Evolutionary conservation across 1,139 yeast genomes (phyloP).

Genomic region (Debaryomyces singareniensis): DNA sequence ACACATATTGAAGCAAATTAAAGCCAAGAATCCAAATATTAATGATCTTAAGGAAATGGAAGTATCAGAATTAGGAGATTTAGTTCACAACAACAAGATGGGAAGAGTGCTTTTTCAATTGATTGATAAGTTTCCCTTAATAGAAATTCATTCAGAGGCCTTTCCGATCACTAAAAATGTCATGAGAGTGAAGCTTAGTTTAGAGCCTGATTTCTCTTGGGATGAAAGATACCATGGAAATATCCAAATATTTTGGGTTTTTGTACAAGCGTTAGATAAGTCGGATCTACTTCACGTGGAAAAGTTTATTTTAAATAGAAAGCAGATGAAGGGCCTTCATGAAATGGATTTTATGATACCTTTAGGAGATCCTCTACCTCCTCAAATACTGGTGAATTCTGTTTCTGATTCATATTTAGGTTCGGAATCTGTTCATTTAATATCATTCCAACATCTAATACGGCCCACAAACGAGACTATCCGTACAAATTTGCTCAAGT

Average conservation of each 20-base stretch:
- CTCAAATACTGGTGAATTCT: constrained; percentile 75
- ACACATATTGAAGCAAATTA: constrained; percentile 55
- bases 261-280: constrained; percentile 81
- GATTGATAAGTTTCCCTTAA: constrained; percentile 67
- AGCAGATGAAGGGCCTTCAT: constrained; percentile 52
- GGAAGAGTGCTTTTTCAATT: constrained; percentile 59
- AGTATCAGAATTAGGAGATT: constrained; percentile 75
- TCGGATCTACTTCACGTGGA: constrained; percentile 77
- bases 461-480: constrained; percentile 85
- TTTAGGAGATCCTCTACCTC: constrained; percentile 77
- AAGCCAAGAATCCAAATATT: constrained; percentile 61
- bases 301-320: constrained; percentile 60
- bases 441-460: constrained; percentile 86
- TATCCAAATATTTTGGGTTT: constrained; percentile 85
- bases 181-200: constrained; percentile 65
- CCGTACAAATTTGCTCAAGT: constrained; percentile 68
- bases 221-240: constrained; percentile 75
- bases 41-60: constrained; percentile 70
- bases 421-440: constrained; percentile 67
- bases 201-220: constrained; percentile 81
- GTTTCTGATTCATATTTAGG: constrained; percentile 90
- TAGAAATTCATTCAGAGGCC: constrained; percentile 72
- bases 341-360: constrained; percentile 93
- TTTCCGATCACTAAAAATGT: constrained; percentile 88
- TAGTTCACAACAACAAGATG: constrained; percentile 74